Percentiles rank a stretch among this genome's conserved stretches.
Evolutionary conservation across 1,139 yeast species (phyloP).

Genomic region (Diutina scorzettiae): DNA sequence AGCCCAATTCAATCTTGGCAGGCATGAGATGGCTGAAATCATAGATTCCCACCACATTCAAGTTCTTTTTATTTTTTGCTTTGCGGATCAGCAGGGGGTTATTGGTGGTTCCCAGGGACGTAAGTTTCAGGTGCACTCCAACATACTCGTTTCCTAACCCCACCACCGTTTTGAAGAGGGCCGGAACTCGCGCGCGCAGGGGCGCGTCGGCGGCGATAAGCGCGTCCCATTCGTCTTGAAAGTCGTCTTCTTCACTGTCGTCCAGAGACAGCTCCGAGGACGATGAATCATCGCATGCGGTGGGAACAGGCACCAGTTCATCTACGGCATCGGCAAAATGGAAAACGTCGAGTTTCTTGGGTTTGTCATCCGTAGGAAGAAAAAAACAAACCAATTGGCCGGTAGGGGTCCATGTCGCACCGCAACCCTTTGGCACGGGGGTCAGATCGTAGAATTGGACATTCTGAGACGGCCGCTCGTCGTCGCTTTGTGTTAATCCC

Average conservation of each 20-base stretch:
- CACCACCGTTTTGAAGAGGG: constrained; percentile 27
- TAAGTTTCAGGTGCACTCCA: neutral
- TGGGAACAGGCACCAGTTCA: neutral
- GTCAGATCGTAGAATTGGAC: constrained; percentile 22
- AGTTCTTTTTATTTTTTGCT: constrained; percentile 15
- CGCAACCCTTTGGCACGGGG: constrained; percentile 88
- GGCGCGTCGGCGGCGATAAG: constrained; percentile 34
- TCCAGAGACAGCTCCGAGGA: constrained; percentile 10
- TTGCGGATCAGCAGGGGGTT: constrained; percentile 8
- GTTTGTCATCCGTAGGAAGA: constrained; percentile 15
- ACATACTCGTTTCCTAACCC: constrained; percentile 14
- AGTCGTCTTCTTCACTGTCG: constrained; percentile 25
- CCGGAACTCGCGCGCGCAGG: constrained; percentile 32
- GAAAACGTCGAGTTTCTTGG: constrained; percentile 15
- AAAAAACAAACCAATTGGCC: constrained; percentile 80
- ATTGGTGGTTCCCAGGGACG: neutral
- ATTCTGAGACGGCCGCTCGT: neutral
- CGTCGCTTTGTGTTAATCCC: neutral
- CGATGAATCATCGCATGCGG: neutral
- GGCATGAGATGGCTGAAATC: constrained; percentile 69
- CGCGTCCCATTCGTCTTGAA: constrained; percentile 40
- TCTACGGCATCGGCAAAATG: constrained; percentile 31
- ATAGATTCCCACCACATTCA: constrained; percentile 46
- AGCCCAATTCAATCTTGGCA: constrained; percentile 64
- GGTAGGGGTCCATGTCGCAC: constrained; percentile 74